These are phyloP conservation scores for Raddia distichophylla DNA, from an alignment of 176 grass and related monocot genomes.

Conservation along the genomic window DNA sequence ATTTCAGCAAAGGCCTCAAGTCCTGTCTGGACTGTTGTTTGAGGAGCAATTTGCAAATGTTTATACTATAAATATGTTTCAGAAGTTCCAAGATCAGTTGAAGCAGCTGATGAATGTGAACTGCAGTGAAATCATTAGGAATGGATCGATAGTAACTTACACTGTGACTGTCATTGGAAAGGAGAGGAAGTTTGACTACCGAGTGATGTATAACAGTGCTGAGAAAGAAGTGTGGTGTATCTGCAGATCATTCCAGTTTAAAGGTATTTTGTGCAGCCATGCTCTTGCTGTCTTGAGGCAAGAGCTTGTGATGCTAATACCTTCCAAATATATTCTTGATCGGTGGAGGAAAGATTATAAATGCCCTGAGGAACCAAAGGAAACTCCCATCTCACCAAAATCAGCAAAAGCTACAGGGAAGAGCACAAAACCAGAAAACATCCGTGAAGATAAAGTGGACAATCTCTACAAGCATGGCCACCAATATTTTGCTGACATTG, in stretches of 20 bases:
- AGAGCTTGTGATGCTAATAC: constrained; percentile 91
- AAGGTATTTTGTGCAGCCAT: constrained; percentile 96
- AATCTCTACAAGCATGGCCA: constrained; percentile 77
- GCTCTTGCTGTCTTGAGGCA: constrained; percentile 83
- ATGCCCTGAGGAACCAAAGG: constrained; percentile 68
- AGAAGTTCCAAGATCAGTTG: constrained; percentile 88
- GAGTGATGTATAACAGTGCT: constrained; percentile 74
- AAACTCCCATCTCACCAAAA: constrained; percentile 43
- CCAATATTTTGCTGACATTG: constrained; percentile 81
- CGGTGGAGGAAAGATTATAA: constrained; percentile 96
- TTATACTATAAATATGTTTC: constrained; percentile 92
- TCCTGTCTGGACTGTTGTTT: constrained; percentile 77
- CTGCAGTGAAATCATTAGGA: constrained; percentile 67
- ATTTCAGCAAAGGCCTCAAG: constrained; percentile 84
- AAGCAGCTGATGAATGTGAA: constrained; percentile 82
- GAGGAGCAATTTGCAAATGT: constrained; percentile 86
- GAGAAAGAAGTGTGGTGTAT: constrained; percentile 93
- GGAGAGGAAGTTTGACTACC: constrained; percentile 83
- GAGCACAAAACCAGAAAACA: constrained; percentile 44
- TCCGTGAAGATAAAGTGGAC: constrained; percentile 62
- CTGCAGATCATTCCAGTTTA: constrained; percentile 88
- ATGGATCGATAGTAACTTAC: constrained; percentile 69
- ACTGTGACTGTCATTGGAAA: constrained; percentile 74
- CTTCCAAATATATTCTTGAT: constrained; percentile 82
- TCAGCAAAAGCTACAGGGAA: constrained; percentile 36